Percentiles rank a stretch among this genome's conserved stretches.
Evolutionary conservation across 2,329 filamentous ascomycete genomes (phyloP).

Genomic region (Colletotrichum tamarilloi): DNA sequence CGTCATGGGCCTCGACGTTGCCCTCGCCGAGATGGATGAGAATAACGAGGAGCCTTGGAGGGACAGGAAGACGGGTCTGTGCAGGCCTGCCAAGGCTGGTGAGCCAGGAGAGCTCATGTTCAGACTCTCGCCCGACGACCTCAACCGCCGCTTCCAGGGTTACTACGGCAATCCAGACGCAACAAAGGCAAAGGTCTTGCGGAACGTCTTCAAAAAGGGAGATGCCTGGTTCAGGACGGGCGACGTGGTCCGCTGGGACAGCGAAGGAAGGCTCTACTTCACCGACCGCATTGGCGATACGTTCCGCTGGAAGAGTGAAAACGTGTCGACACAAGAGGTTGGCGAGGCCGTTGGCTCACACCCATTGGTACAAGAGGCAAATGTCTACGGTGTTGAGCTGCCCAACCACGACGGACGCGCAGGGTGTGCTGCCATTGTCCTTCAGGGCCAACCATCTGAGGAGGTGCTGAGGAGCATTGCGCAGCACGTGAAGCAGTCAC

Average conservation of each 20-base stretch:
- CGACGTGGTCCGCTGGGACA: conserved; percentile 80
- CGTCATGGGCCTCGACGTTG: conserved; percentile 61
- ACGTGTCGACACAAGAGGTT: conserved; percentile 86
- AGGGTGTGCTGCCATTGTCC: conserved; percentile 79
- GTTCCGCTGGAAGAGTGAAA: conserved; percentile 85
- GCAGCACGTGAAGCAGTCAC: conserved; percentile 61
- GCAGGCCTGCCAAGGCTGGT: conserved; percentile 66
- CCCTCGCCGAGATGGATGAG: conserved; percentile 77
- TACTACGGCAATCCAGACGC: conserved; percentile 82
- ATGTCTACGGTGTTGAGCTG: conserved; percentile 85
- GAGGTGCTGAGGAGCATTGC: conserved; percentile 69
- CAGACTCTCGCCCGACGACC: conserved; percentile 73
- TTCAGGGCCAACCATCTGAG: conserved; percentile 58
- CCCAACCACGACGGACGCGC: conserved; percentile 87
- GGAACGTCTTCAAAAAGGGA: conserved; percentile 77
- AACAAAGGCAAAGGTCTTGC: conserved; percentile 78
- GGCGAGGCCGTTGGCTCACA: conserved; percentile 78
- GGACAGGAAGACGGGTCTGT: conserved; percentile 76
- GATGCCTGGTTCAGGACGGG: conserved; percentile 88
- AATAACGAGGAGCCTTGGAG: conserved; percentile 76
- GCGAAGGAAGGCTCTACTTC: conserved; percentile 80
- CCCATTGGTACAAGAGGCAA: conserved; percentile 77
- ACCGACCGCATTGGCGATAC: conserved; percentile 84
- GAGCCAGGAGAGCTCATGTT: conserved; percentile 82
- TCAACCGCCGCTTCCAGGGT: conserved; percentile 77